Percentiles rank a stretch among this genome's conserved stretches.
These are phyloP conservation scores for Ensete glaucum DNA, from an alignment of 176 grass and related monocot species.

Conservation along the genomic window DNA sequence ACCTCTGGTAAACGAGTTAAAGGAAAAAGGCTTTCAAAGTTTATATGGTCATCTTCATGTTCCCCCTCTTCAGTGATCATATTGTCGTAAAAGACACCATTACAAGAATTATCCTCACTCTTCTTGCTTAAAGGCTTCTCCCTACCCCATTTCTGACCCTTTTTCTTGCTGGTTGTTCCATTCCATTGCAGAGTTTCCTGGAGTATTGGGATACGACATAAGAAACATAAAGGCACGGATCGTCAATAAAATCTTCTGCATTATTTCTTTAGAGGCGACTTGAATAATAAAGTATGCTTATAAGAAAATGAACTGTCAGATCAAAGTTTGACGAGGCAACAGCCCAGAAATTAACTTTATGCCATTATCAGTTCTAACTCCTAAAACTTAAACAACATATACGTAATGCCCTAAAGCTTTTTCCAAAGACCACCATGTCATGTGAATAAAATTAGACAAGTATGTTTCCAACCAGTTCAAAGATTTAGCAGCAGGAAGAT, in stretches of 20 bases:
- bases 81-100: slow-evolving; percentile 26
- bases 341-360: no score
- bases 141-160: slow-evolving; percentile 89
- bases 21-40: slow-evolving; percentile 63
- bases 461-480: no score
- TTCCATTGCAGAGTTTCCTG: slow-evolving; percentile 68
- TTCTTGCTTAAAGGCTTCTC: slow-evolving; percentile 24
- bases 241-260: no score
- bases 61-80: slow-evolving; percentile 35
- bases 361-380: no score
- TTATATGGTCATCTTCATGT: slow-evolving; percentile 27
- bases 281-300: slow-evolving; percentile 1
- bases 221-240: not conserved
- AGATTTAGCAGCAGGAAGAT: no score
- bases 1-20: slow-evolving; percentile 73
- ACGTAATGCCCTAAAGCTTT: not conserved
- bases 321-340: no score
- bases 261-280: no score
- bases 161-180: slow-evolving; percentile 76
- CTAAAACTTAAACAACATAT: no score
- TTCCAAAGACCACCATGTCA: not conserved
- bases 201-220: slow-evolving; percentile 25
- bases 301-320: no score
- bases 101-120: slow-evolving; percentile 14
- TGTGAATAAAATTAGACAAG: no score